Evolutionary conservation across 768 basidiomycete genomes (phyloP), one percentile per base, ranked within the genome.

Genomic region (Suillus plorans): DNA sequence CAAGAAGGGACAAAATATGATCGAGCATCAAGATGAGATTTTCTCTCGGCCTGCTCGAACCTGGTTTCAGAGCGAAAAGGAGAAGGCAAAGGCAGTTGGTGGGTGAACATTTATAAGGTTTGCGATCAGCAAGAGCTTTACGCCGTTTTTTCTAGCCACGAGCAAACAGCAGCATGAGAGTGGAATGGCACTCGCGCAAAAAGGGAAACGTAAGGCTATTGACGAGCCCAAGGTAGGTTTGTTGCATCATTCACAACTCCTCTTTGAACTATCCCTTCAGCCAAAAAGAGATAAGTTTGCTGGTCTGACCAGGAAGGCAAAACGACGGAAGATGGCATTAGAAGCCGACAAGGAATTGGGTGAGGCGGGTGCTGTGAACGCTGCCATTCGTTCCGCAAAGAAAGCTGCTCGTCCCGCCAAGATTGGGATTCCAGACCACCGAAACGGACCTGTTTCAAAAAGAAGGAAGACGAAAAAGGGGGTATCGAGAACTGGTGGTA

Each of bases 61-160:
- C n/a, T 99, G 97, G 97, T 99, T 99, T 84, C 97, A 98, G 78
- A 87, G 84, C 10, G 81, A 83, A 63, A 91, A 90, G 75, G 94
- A 97, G 70, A 98, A 92, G 79, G 77, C 82, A 67, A 86, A 85
- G 65, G 84, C 94, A 5, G 86, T 90, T 86, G 90, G 95, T 97
- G 67, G 49, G 68, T 58, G n/a, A 45, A 61, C 18, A 16, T 44
- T 64, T 45, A 42, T 37, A 25, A 9, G 37, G 12, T 63, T 28
- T 34, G 75, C 63, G 20, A 22, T 34, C 34, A 55, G 57, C 13
- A 50, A 61, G 49, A 63, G 36, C 34, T 31, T 60, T 31, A 42
- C 39, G 44, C 41, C 47, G 39, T 61, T 42, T 45, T 31, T 59
- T 61, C 64, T 69, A 97, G 96, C 85, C 56, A 72, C 86, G 28